Evolutionary conservation across 345 rosid genomes (phyloP).

Genomic region (Lagerstroemia speciosa): DNA sequence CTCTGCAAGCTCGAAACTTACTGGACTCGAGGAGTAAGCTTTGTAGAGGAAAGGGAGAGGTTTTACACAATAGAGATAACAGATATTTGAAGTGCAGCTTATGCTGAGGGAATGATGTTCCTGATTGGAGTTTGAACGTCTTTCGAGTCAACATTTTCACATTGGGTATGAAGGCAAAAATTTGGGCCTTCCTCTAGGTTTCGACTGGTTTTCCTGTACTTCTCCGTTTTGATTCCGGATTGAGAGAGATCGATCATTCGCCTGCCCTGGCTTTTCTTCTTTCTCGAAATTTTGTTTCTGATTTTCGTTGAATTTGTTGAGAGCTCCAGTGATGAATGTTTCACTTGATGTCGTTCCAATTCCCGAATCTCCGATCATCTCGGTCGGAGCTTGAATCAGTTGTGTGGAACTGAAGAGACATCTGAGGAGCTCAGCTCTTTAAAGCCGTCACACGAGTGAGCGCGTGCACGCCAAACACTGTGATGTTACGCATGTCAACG

Average conservation of each 20-base stretch:
- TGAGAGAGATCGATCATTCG: no score
- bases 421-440: constrained; percentile 20
- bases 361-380: constrained; percentile 16
- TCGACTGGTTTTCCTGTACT: no score
- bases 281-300: no score
- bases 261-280: no score
- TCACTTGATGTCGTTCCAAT: constrained; percentile 23
- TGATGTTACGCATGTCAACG: no score
- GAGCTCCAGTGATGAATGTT: constrained; percentile 21
- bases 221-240: no score
- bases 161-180: no score
- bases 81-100: not conserved
- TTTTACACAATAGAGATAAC: not conserved
- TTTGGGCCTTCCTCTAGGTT: no score
- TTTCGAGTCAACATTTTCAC: no score
- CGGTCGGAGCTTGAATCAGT: not conserved
- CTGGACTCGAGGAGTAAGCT: not conserved
- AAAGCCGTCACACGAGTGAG: no score
- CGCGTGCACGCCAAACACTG: no score
- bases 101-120: not conserved
- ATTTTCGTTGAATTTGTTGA: no score
- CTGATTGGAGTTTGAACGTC: not conserved
- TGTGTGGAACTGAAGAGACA: constrained; percentile 22
- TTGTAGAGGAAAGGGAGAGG: not conserved
- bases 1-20: not conserved